Evolutionary conservation across 805 yeast genomes (phyloP).

Genomic region (Kazachstania bromeliacearum): DNA sequence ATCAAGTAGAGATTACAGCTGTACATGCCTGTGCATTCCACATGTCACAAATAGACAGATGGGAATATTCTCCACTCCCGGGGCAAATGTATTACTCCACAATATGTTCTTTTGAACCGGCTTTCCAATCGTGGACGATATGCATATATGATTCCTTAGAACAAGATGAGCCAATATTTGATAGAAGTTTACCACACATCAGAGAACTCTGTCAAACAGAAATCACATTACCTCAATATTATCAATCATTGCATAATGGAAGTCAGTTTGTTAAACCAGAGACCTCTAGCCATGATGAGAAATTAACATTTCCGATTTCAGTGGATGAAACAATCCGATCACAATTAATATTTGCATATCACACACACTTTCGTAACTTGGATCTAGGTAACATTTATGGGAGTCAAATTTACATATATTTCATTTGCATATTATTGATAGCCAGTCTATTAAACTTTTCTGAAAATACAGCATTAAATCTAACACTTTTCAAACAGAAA

Average conservation of each 20-base stretch:
- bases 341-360: slow-evolving; percentile 11
- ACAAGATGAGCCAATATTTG: slow-evolving; percentile 7
- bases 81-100: slow-evolving; percentile 8
- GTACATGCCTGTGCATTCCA: slow-evolving; percentile 16
- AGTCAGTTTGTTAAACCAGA: slow-evolving; percentile 3
- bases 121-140: slow-evolving; percentile 16
- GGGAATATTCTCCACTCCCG: slow-evolving; percentile 11
- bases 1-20: slow-evolving; percentile 13
- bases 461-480: slow-evolving; percentile 9
- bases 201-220: slow-evolving; percentile 6
- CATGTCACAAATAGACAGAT: slow-evolving; percentile 8
- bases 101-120: slow-evolving; percentile 16
- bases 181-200: slow-evolving; percentile 9
- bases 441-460: slow-evolving; percentile 7
- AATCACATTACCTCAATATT: neutral
- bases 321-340: slow-evolving; percentile 6
- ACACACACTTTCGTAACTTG: slow-evolving; percentile 11
- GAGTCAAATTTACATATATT: slow-evolving; percentile 9
- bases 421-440: slow-evolving; percentile 5
- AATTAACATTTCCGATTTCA: slow-evolving; percentile 9
- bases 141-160: slow-evolving; percentile 14
- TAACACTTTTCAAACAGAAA: slow-evolving; percentile 6
- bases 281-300: neutral
- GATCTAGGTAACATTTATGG: slow-evolving; percentile 15
- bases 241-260: slow-evolving; percentile 12